Evolutionary conservation across 2,329 filamentous ascomycete genomes (phyloP).

Genomic region (Pseudonectria buxi): DNA sequence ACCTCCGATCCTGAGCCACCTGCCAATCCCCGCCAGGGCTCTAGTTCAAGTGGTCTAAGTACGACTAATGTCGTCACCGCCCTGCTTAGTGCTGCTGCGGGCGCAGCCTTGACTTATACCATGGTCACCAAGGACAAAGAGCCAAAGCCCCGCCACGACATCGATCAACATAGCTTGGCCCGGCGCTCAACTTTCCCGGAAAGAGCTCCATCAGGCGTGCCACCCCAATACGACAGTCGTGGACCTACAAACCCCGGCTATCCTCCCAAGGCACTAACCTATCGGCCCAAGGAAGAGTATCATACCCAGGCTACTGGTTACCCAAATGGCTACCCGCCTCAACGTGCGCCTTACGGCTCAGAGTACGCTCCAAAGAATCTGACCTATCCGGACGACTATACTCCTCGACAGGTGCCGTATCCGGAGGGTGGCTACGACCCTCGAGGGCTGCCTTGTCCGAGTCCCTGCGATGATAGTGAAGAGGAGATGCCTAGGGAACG

Average conservation of each 20-base stretch:
- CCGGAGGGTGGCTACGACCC: slow-evolving; percentile 4
- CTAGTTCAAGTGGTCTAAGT: slow-evolving; percentile 37
- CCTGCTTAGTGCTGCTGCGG: slow-evolving; percentile 71
- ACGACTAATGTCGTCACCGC: slow-evolving; percentile 66
- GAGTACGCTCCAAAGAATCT: slow-evolving; percentile 16
- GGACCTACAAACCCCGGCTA: slow-evolving; percentile 13
- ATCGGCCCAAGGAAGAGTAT: slow-evolving; percentile 13
- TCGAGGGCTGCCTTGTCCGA: no score
- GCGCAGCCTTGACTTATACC: slow-evolving; percentile 57
- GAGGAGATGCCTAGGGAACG: slow-evolving; percentile 12
- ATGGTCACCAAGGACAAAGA: slow-evolving; percentile 49
- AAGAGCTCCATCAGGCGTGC: slow-evolving; percentile 26
- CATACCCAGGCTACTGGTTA: slow-evolving; percentile 14
- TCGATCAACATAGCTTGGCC: slow-evolving; percentile 33
- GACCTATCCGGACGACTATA: slow-evolving; percentile 17
- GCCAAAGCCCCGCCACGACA: slow-evolving; percentile 33
- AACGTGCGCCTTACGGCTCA: slow-evolving; percentile 13
- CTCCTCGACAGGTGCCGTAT: slow-evolving; percentile 7
- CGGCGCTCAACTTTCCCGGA: slow-evolving; percentile 43
- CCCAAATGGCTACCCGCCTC: slow-evolving; percentile 16
- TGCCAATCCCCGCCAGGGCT: slow-evolving; percentile 27
- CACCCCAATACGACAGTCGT: slow-evolving; percentile 14
- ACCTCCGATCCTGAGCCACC: slow-evolving; percentile 14
- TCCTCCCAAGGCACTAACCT: slow-evolving; percentile 16
- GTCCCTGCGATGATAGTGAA: slow-evolving; percentile 16